Evolutionary conservation across 306 rosid genomes (phyloP).

Genomic region (Sophora flavescens): DNA sequence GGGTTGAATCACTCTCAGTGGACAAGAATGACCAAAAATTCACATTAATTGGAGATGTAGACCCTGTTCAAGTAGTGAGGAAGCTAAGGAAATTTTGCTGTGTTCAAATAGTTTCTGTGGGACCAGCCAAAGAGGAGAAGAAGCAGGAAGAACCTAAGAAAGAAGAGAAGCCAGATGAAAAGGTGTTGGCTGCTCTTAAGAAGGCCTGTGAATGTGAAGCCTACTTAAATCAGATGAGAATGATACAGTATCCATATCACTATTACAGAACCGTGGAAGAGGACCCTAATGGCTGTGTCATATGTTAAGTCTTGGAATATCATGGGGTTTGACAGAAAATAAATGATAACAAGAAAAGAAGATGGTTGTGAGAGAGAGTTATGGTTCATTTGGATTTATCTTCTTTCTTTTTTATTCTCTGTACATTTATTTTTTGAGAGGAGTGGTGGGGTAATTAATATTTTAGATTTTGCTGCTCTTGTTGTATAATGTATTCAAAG

Average conservation of each 20-base stretch:
- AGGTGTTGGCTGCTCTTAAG: slow-evolving; percentile 23
- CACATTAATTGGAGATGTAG: slow-evolving; percentile 73
- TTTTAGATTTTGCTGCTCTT: slow-evolving; percentile 6
- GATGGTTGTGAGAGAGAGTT: background rate
- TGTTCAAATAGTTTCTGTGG: slow-evolving; percentile 74
- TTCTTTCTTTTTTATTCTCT: slow-evolving; percentile 2
- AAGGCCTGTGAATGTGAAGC: slow-evolving; percentile 30
- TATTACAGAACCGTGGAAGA: slow-evolving; percentile 58
- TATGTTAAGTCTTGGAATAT: slow-evolving; percentile 50
- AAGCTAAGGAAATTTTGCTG: slow-evolving; percentile 67
- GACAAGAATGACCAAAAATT: slow-evolving; percentile 75
- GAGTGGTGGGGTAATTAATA: background rate
- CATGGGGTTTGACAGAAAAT: slow-evolving; percentile 5
- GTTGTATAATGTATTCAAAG: background rate
- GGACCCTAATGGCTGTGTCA: slow-evolving; percentile 74
- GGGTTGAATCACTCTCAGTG: slow-evolving; percentile 74
- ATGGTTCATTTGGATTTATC: background rate
- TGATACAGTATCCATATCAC: slow-evolving; percentile 26
- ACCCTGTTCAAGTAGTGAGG: slow-evolving; percentile 60
- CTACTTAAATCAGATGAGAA: slow-evolving; percentile 29
- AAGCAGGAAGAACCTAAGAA: slow-evolving; percentile 59
- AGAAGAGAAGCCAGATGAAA: slow-evolving; percentile 43
- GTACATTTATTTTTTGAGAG: slow-evolving; percentile 21
- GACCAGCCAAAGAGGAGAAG: slow-evolving; percentile 73
- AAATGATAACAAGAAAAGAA: slow-evolving; percentile 11